A percentile compares a stretch with the other conserved stretches of the same genome.
These are phyloP conservation scores for Cercophora samala DNA, from an alignment of 495 filamentous ascomycete species.

Conservation along the genomic window DNA sequence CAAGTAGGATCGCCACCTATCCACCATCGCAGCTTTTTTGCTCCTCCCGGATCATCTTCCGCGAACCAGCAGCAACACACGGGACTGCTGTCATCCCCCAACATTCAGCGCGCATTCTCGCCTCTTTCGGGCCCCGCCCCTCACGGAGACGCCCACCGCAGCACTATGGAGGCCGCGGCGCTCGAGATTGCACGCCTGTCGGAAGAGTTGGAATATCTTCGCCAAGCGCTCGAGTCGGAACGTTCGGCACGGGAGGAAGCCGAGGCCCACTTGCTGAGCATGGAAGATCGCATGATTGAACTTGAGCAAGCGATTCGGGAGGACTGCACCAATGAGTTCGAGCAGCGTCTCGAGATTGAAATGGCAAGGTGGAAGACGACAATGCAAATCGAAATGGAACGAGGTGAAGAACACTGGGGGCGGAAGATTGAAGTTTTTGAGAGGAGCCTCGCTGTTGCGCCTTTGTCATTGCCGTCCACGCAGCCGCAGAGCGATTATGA, in stretches of 20 bases:
- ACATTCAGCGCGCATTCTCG: conserved; percentile 31
- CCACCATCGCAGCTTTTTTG: conserved; percentile 32
- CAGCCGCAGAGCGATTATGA: conserved; percentile 2
- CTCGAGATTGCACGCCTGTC: conserved; percentile 70
- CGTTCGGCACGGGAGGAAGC: conserved; percentile 55
- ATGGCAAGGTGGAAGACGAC: conserved; percentile 71
- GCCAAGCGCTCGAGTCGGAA: conserved; percentile 57
- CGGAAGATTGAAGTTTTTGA: conserved; percentile 84
- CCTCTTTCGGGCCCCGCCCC: conserved; percentile 19
- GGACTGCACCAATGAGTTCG: conserved; percentile 83
- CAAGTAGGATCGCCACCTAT: conserved; percentile 27
- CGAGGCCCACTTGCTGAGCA: conserved; percentile 55
- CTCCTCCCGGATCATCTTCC: not conserved
- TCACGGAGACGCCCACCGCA: conserved; percentile 43
- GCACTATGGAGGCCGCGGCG: conserved; percentile 72
- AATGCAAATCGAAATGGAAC: conserved; percentile 68
- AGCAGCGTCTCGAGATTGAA: conserved; percentile 67
- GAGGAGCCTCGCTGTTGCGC: conserved; percentile 36
- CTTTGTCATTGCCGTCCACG: not conserved
- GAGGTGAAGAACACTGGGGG: conserved; percentile 80
- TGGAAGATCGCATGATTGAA: conserved; percentile 64
- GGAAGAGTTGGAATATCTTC: conserved; percentile 69
- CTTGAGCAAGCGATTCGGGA: conserved; percentile 87
- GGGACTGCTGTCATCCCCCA: conserved; percentile 22
- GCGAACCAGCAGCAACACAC: not conserved